Percentiles rank a stretch among this genome's conserved stretches.
Conservation (phyloP, 129 eudicot genomes). For the Pseudognaphalium luteoalbum region DNA sequence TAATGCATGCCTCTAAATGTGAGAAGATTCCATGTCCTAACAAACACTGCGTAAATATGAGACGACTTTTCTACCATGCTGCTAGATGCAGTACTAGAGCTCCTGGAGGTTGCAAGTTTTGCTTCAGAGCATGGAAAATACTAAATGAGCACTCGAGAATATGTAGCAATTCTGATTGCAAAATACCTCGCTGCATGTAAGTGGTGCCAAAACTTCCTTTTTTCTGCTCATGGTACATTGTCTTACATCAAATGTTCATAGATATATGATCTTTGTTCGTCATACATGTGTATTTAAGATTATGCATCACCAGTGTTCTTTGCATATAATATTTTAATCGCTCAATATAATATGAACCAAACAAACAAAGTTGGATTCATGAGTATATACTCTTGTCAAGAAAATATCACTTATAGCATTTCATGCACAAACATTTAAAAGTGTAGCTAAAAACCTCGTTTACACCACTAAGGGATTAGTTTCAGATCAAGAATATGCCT, state of each 20-base stretch:
- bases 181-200: conserved; percentile 70
- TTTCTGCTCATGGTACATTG: neutral
- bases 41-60: conserved; percentile 39
- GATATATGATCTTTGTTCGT: neutral
- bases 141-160: conserved; percentile 47
- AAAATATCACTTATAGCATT: neutral
- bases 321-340: neutral
- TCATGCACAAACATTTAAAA: neutral
- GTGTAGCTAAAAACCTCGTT: conserved; percentile 9
- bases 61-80: conserved; percentile 50
- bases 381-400: neutral
- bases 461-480: neutral
- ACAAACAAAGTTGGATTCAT: neutral
- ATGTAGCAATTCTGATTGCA: conserved; percentile 53
- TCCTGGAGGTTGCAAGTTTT: conserved; percentile 45
- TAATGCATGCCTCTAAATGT: conserved; percentile 55
- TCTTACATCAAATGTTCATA: neutral
- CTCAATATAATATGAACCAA: neutral
- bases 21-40: conserved; percentile 41
- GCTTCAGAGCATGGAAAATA: conserved; percentile 41
- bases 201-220: conserved; percentile 19
- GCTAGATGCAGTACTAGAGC: conserved; percentile 37
- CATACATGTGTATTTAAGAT: conserved; percentile 3
- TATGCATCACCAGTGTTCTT: neutral
- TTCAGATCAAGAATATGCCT: neutral